phyloP scores from a whole-genome alignment of 352 stramenopile genomes.

The Globisporangium cylindrosporum region DNA sequence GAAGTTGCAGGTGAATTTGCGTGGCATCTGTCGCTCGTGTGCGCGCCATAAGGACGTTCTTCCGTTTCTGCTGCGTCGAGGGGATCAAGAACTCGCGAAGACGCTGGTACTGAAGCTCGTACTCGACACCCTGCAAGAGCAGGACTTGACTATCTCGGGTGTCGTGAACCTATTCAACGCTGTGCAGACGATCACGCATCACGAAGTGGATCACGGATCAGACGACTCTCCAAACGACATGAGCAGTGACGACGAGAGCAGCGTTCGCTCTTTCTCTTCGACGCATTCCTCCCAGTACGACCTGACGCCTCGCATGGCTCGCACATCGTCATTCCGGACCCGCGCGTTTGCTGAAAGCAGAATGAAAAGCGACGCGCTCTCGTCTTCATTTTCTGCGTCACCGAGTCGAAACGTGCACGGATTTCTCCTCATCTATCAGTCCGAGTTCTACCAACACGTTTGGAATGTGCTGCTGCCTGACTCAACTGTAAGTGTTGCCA shows the following conservation, averaged over 20 bases:
- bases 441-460: constrained; percentile 56
- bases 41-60: constrained; percentile 63
- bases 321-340: constrained; percentile 14
- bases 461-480: constrained; percentile 49
- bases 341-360: constrained; percentile 11
- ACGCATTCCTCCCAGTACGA: constrained; percentile 2
- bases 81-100: constrained; percentile 44
- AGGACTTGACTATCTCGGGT: constrained; percentile 31
- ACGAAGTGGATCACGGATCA: constrained; percentile 29
- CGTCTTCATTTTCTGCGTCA: neutral
- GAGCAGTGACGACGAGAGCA: constrained; percentile 35
- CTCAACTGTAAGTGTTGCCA: constrained; percentile 27
- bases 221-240: constrained; percentile 33
- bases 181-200: constrained; percentile 45
- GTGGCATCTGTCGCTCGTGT: constrained; percentile 51
- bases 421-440: constrained; percentile 46
- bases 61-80: constrained; percentile 60
- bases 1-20: constrained; percentile 69
- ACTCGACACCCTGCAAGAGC: constrained; percentile 49
- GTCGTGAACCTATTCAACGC: constrained; percentile 34
- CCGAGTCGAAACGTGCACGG: constrained; percentile 37
- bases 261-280: constrained; percentile 7
- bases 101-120: constrained; percentile 50
- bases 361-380: neutral
- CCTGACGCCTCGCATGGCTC: constrained; percentile 10